Base-by-base conservation (phyloP, 306 rosid genomes). In the Mucuna pruriens region DNA sequence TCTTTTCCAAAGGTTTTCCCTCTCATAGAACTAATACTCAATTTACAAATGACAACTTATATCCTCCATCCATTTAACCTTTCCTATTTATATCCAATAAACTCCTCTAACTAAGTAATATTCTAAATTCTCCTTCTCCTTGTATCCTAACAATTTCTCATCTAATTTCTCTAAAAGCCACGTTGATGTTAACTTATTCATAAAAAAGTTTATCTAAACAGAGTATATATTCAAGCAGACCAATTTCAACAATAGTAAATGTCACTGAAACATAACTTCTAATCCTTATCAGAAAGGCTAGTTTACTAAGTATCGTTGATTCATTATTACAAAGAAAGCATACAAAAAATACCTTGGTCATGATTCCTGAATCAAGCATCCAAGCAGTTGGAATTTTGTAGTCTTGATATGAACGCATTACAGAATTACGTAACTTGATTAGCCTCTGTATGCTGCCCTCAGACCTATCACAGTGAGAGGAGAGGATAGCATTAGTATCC, bases 361-460 rank as follows among this genome's bases (percentile, higher is more conserved):
- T 81, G 46, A 91, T 89, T 75, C 98, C 98, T 9, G 97, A 85
- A 84, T 93, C 98, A 62, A 93, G 97, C 98, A 91, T 93, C 98
- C 98, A 93, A 67, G 85, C 83, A 49, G 83, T 89, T 60, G 98
- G 97, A 74, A 93, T 90, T 81, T 86, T 91, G 83, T 79, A 83
- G 34, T 85, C 89, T 20, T 91, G 88, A 79, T 93, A 91, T 72
- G 93, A 86, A 17, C 79, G 84, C 88, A 79, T 84, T 26, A 77
- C 98, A 15, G 89, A 85, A 77, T 67, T 87, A 78, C 97, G 84
- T 71, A 91, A 83, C 77, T 86, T 85, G 72, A 89, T 84, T 76
- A 93, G 45, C 82, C 85, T 86, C 77, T 93, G 93, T 74, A 91
- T 85, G 86, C 88, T 85, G 78, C 72, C 72, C 87, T 93, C 98